Base-by-base conservation (phyloP, 345 rosid genomes). In the Salix suchowensis region DNA sequence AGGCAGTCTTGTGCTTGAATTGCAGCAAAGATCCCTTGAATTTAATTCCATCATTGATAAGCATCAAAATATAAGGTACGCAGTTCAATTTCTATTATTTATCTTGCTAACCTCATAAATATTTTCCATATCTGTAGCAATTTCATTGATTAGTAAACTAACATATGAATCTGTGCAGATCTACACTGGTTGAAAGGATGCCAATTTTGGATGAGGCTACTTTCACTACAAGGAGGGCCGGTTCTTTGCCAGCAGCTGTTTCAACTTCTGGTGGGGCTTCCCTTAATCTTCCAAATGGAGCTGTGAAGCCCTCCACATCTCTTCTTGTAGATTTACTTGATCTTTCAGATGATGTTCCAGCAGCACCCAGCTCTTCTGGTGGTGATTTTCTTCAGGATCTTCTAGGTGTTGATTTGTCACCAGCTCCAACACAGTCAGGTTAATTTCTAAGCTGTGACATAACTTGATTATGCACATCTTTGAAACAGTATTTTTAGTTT, bases 1-100 rank as follows among this genome's bases (percentile, higher is more conserved):
- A 85, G 94, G 94, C 67, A 92, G 88, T 85, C 86, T 96, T 87
- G 91, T 91, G 84, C 99, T 96, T 80, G 99, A 96, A 84, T 88
- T 94, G 92, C 99, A 96, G 92, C 99, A 96, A 78, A 89, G 99
- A 83, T 93, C 98, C 68, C 88, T 93, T 14, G 99, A 96, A 78
- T 96, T 93, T 82, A 91, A 87, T 79, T 89, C 95, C 77, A 87
- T 95, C 82, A 85, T 95, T 71, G 94, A 86, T 87, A 95, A 88
- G 92, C 98, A 95, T 84, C 88, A 79, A 81, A 88, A 85, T 78
- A 91, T 95, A 75, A 89, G 96, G 98, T 92, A 77, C 42, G 76
- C 54, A 55, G 58, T 78, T 74, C 65, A 67, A 73, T 42, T 9
- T 60, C 54, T 42, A 48, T 26, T 72, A 34, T 79, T 61, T 68